Evolutionary conservation across 2,329 filamentous ascomycete species (phyloP), one percentile per base, ranked within the genome.

Genomic region (Rosellinia necatrix): DNA sequence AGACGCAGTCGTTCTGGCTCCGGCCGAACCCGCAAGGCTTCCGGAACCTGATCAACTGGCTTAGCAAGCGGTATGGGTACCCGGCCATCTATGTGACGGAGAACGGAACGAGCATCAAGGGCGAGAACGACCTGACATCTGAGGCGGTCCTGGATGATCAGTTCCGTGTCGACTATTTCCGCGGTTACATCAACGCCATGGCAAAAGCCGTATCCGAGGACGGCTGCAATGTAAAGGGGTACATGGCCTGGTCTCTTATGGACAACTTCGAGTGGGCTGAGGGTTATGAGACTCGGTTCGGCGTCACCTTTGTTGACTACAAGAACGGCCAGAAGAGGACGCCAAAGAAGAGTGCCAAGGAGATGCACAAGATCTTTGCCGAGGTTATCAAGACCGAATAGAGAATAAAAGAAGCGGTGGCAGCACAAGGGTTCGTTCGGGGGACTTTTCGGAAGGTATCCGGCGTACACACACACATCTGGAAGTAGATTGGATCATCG

Each of bases 181-280:
- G 86, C 56, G 84, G 82, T 53, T 96, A 96, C 70, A 83, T 94
- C 64, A 80, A 78, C 44, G 91, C 90, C 55, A 82, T 96, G 82
- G 89, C 88, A 22, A 81, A 88, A 66, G 90, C 91, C 2, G 82
- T 83, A 32, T 77, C 80, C 49, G 75, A 86, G 65, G 89, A 94
- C 67, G 87, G 87, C n/a, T 89, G 92, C 44, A 82, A 93, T 66
- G 88, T 93, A 51, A 80, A 82, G 64, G 90, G 86, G 3, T 96
- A 94, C 74, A 84, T 93, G 78, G 91, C 88, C 13, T 96, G 91
- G 91, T 91, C 87, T 71, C 80, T 96, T 62, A 84, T 96, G 82
- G 91, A 96, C 74, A 93, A 93, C 77, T 93, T 93, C 67, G 90
- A 93, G 74, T 93, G 90, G 90, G 89, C 91, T n/a, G 91, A 96